phyloP scores from a whole-genome alignment of 192 early-diverging fungal genomes.

The Backusella australiensis region DNA sequence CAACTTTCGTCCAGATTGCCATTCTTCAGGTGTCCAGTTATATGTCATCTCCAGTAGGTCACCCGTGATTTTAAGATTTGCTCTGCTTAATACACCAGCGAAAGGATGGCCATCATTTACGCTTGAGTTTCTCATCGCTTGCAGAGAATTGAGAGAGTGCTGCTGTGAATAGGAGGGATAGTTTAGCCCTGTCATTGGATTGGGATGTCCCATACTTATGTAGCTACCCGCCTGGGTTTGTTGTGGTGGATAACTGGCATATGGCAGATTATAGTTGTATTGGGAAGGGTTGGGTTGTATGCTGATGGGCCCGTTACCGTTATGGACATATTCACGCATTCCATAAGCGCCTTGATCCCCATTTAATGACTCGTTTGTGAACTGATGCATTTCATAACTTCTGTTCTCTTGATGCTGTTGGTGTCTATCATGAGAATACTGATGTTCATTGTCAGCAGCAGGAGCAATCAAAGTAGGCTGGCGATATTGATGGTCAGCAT shows the following conservation, averaged over 20 bases:
- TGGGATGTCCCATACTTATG: neutral
- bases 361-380: neutral
- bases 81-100: slow-evolving; percentile 66
- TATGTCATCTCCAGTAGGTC: slow-evolving; percentile 66
- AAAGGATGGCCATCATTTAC: slow-evolving; percentile 43
- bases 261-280: neutral
- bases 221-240: neutral
- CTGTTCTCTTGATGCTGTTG: neutral
- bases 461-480: neutral
- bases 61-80: slow-evolving; percentile 66
- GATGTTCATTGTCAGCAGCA: neutral
- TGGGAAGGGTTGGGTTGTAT: neutral
- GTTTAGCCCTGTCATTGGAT: neutral
- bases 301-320: neutral
- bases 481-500: neutral
- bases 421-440: neutral
- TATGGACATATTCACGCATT: neutral
- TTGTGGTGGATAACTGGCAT: neutral
- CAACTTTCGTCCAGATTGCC: slow-evolving; percentile 59
- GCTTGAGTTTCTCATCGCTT: neutral
- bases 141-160: neutral
- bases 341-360: neutral
- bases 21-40: slow-evolving; percentile 68
- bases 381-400: neutral
- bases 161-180: neutral